Evolutionary conservation across 2,329 filamentous ascomycete genomes (phyloP).

Genomic region (Fusarium agapanthi): DNA sequence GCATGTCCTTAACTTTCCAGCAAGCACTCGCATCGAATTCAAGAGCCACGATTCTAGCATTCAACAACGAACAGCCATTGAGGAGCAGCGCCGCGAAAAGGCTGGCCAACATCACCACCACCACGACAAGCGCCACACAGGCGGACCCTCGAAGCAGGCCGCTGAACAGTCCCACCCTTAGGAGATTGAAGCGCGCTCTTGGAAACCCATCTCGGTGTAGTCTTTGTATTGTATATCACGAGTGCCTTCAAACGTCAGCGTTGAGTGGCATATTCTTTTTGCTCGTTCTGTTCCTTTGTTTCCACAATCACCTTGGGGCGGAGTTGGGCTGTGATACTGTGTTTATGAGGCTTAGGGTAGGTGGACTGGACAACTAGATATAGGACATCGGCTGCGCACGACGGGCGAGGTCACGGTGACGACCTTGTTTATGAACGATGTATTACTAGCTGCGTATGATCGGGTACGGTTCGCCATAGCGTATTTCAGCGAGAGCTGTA

Average conservation of each 20-base stretch:
- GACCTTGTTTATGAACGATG: constrained; percentile 16
- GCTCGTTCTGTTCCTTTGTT: constrained; percentile 20
- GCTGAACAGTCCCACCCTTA: constrained; percentile 43
- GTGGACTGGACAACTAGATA: constrained; percentile 6
- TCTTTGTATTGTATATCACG: constrained; percentile 39
- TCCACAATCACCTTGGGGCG: constrained; percentile 23
- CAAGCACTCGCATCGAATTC: constrained; percentile 91
- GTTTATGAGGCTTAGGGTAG: constrained; percentile 31
- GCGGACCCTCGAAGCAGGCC: constrained; percentile 45
- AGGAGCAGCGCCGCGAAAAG: constrained; percentile 92
- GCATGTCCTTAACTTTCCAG: constrained; percentile 83
- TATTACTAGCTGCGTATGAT: constrained; percentile 34
- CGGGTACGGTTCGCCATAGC: constrained; percentile 21
- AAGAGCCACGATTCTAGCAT: constrained; percentile 98
- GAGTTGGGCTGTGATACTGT: constrained; percentile 29
- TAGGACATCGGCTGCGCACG: constrained; percentile 9
- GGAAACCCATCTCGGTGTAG: constrained; percentile 1
- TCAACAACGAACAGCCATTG: constrained; percentile 87
- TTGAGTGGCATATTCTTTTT: constrained; percentile 22
- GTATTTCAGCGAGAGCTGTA: constrained; percentile 33
- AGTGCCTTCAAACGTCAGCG: constrained; percentile 20
- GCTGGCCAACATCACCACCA: constrained; percentile 58
- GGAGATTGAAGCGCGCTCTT: background rate
- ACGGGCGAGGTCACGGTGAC: background rate
- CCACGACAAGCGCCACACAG: constrained; percentile 50